These are phyloP conservation scores for Lanmaoa pseudosensibilis DNA, from an alignment of 768 basidiomycete species.

Conservation along the genomic window DNA sequence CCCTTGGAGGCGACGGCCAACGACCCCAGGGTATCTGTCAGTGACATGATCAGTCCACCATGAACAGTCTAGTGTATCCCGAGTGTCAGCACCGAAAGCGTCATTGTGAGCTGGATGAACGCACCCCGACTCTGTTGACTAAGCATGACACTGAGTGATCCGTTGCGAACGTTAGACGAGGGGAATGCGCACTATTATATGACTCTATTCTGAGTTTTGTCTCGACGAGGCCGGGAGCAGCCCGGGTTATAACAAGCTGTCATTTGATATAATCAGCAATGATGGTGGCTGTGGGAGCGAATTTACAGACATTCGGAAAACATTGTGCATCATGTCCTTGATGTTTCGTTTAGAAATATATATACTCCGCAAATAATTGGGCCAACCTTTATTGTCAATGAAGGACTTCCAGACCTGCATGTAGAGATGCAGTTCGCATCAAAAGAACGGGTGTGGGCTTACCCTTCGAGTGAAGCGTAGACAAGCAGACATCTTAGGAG, in stretches of 20 bases:
- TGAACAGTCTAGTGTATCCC: constrained; percentile 53
- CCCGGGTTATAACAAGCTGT: constrained; percentile 63
- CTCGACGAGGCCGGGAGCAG: constrained; percentile 70
- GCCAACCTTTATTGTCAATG: constrained; percentile 65
- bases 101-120: constrained; percentile 20
- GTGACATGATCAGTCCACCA: constrained; percentile 76
- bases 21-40: constrained; percentile 84
- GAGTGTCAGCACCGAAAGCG: not conserved
- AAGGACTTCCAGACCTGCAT: constrained; percentile 78
- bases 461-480: constrained; percentile 69
- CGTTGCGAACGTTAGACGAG: not conserved
- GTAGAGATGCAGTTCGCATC: constrained; percentile 1
- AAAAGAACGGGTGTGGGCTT: constrained; percentile 13
- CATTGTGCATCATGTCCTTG: constrained; percentile 79
- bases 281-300: not conserved
- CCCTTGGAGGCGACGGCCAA: constrained; percentile 81
- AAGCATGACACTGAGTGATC: constrained; percentile 1
- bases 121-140: constrained; percentile 85
- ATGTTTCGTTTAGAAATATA: constrained; percentile 7
- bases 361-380: fast-evolving
- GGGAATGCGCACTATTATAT: constrained; percentile 58
- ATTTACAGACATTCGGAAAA: constrained; percentile 65
- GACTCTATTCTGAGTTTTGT: constrained; percentile 71
- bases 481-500: constrained; percentile 57
- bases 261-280: not conserved